phyloP scores from a whole-genome alignment of 345 rosid species.

The Streptanthus diversifolius region DNA sequence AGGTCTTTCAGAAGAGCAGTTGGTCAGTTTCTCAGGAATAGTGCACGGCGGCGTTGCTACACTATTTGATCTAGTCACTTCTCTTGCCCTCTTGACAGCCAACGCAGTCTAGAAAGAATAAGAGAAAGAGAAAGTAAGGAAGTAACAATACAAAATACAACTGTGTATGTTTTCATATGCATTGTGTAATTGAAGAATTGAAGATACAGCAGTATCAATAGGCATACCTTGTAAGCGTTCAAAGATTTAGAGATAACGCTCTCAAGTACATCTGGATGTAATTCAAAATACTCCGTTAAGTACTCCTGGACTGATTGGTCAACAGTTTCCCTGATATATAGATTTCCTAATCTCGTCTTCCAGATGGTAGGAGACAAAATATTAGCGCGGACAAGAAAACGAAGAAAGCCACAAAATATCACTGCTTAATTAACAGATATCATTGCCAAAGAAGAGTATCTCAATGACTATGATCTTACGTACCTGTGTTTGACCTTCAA shows the following conservation, averaged over 20 bases:
- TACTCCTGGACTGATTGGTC: constrained; percentile 88
- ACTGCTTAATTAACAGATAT: not conserved
- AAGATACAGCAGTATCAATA: not conserved
- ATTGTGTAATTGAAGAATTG: not conserved
- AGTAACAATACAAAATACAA: not conserved
- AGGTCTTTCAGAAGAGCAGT: constrained; percentile 75
- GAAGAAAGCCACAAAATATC: not conserved
- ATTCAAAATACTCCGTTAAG: constrained; percentile 78
- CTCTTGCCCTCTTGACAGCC: constrained; percentile 85
- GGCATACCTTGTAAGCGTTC: constrained; percentile 74
- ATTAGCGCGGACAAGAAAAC: constrained; percentile 15
- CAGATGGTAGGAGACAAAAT: constrained; percentile 19
- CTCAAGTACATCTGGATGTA: constrained; percentile 92
- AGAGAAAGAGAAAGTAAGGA: constrained; percentile 4
- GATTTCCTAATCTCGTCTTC: constrained; percentile 96
- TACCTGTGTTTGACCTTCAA: constrained; percentile 98
- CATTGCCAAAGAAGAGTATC: constrained; percentile 1
- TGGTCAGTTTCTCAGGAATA: constrained; percentile 82
- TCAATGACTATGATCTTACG: not conserved
- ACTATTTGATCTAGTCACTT: constrained; percentile 70
- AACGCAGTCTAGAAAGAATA: constrained; percentile 60
- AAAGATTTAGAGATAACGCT: constrained; percentile 74
- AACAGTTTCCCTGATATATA: constrained; percentile 80
- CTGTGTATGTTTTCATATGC: not conserved
- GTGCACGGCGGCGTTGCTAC: constrained; percentile 60